phyloP scores from a whole-genome alignment of 2,329 filamentous ascomycete species.

The Ambrosiella beaveri region DNA sequence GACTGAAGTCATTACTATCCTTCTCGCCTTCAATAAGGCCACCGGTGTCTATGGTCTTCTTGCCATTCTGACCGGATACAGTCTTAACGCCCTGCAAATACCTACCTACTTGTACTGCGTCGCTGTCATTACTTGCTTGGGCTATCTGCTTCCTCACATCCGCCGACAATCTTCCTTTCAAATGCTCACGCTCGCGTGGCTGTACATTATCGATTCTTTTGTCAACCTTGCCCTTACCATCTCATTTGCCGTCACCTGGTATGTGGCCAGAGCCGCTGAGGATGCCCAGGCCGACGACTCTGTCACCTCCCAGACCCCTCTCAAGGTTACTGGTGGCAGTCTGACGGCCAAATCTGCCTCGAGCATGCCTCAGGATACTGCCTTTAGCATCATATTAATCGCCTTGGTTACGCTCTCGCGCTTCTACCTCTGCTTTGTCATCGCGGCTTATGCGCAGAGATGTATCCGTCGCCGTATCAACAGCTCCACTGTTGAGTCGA shows the following conservation, averaged over 20 bases:
- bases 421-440: constrained; percentile 67
- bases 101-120: constrained; percentile 86
- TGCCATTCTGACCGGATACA: constrained; percentile 71
- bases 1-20: constrained; percentile 66
- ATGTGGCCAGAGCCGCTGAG: constrained; percentile 43
- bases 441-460: constrained; percentile 67
- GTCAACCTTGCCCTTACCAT: constrained; percentile 71
- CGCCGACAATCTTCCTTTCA: constrained; percentile 62
- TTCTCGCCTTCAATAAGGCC: constrained; percentile 79
- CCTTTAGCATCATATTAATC: constrained; percentile 62
- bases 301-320: constrained; percentile 10
- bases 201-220: constrained; percentile 67
- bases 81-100: constrained; percentile 66
- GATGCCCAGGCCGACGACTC: constrained; percentile 10
- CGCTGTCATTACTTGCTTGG: constrained; percentile 47
- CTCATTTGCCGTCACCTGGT: constrained; percentile 73
- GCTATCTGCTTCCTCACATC: constrained; percentile 62
- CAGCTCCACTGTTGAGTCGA: constrained; percentile 8
- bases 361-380: constrained; percentile 37
- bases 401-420: constrained; percentile 55
- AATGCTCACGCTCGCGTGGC: constrained; percentile 63
- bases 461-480: constrained; percentile 49
- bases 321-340: constrained; percentile 7
- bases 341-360: constrained; percentile 5
- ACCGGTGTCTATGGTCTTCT: constrained; percentile 82